Base-by-base conservation (phyloP, 805 yeast species). In the Candida dajiaensis region DNA sequence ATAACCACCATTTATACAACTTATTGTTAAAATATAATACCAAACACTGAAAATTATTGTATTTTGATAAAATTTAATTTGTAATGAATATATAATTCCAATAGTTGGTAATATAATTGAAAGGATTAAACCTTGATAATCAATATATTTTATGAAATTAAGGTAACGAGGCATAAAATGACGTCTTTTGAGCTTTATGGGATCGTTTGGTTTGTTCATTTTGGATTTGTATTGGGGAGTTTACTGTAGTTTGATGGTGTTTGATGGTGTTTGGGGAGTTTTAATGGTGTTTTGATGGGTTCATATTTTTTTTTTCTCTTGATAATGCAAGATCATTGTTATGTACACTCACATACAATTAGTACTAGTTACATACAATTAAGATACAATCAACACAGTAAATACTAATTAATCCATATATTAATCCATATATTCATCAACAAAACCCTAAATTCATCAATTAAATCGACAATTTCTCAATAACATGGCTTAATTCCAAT, bases 1-100 rank as follows among this genome's bases (percentile, higher is more conserved):
- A 67, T 89, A 88, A 3, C 95, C 87, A 15, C 89, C 85, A 41
- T 90, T 85, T 58, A 88, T 79, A 36, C 89, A 79, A n/a, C 85
- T 55, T 22, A 88, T 81, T 13, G 88, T 76, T 48, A 78, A 57
- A 19, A 71, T 55, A 63, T 86, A 88, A 59, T 81, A 74, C 42
- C 71, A 52, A 13, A 81, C 44, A 1, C 81, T 73, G 59, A 83
- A 77, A 18, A 70, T 55, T 2, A 80, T 55, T 2, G 95, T 84
- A 57, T 71, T 72, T 45, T 50, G 37, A 41, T 67, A 66, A 35
- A 84, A 73, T 1, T 77, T 74, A 26, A 72, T 69, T 46, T 62
- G 58, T 5, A 69, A 64, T 11, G 78, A 75, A 38, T 59, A 62
- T 41, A 61, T 50, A 19, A 76, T 41, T 6, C 83, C 85, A 40